Evolutionary conservation across 305 asterid species (phyloP).

Genomic region (Rubia occidens): DNA sequence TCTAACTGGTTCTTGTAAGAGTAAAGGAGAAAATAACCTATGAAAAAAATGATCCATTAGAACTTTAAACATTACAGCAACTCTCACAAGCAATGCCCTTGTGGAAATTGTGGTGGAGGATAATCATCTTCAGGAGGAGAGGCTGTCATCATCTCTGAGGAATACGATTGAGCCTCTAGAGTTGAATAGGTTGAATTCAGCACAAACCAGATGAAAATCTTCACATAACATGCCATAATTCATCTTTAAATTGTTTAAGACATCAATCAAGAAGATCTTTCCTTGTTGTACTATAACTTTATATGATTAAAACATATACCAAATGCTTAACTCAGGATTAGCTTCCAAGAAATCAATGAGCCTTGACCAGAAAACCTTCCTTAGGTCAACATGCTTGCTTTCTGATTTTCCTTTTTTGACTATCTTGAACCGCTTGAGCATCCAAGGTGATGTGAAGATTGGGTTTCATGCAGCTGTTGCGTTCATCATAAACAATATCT

Average conservation of each 20-base stretch:
- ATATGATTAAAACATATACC: not conserved
- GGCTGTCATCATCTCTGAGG: slow-evolving; percentile 57
- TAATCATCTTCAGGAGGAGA: slow-evolving; percentile 41
- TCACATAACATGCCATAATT: slow-evolving; percentile 14
- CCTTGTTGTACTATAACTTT: not conserved
- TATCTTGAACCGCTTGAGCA: slow-evolving; percentile 24
- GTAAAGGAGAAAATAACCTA: not conserved
- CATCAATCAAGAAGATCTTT: not conserved
- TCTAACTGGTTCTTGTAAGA: no score
- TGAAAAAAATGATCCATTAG: slow-evolving; percentile 39
- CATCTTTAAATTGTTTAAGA: not conserved
- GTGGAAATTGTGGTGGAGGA: slow-evolving; percentile 56
- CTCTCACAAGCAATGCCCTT: slow-evolving; percentile 64
- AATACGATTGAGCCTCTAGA: slow-evolving; percentile 50
- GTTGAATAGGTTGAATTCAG: slow-evolving; percentile 68
- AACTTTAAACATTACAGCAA: slow-evolving; percentile 85
- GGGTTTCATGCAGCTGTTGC: slow-evolving; percentile 63
- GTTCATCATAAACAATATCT: slow-evolving; percentile 54
- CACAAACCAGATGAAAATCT: slow-evolving; percentile 13
- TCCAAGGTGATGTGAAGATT: slow-evolving; percentile 32
- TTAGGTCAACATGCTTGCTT: slow-evolving; percentile 36
- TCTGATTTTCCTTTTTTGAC: slow-evolving; percentile 35
- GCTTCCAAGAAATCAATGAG: slow-evolving; percentile 45
- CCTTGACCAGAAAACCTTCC: slow-evolving; percentile 51
- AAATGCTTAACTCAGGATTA: slow-evolving; percentile 59